Conservation (phyloP, 345 rosid genomes). For the Geranium brycei region DNA sequence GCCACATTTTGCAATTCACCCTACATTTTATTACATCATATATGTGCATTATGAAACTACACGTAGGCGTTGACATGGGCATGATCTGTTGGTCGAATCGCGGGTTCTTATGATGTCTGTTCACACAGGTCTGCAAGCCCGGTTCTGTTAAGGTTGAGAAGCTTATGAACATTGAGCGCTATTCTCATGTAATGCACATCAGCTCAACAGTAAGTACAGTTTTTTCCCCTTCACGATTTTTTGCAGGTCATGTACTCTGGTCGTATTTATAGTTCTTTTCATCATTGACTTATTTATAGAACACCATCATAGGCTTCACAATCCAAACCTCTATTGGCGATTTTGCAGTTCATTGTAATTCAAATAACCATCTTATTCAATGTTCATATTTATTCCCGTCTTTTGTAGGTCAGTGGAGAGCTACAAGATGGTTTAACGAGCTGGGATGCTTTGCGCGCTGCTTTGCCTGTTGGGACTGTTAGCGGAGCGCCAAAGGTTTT, state of each 20-base stretch:
- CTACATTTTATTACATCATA: too few species aligned
- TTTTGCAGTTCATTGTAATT: neutral
- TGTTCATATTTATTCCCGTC: neutral
- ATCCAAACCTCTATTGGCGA: neutral
- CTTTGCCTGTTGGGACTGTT: constrained; percentile 90
- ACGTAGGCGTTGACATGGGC: neutral
- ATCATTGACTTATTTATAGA: neutral
- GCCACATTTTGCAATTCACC: too few species aligned
- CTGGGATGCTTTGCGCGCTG: constrained; percentile 90
- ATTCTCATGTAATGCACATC: constrained; percentile 96
- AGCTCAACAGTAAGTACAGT: constrained; percentile 62
- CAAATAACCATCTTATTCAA: neutral
- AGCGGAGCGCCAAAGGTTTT: constrained; percentile 94
- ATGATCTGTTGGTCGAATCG: neutral
- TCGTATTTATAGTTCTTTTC: neutral
- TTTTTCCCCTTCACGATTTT: constrained; percentile 2
- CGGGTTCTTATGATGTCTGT: neutral
- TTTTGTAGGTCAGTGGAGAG: constrained; percentile 66
- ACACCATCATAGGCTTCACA: neutral
- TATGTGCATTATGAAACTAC: too few species aligned
- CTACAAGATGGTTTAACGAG: constrained; percentile 56
- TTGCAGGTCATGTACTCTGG: neutral
- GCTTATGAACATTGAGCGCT: constrained; percentile 78
- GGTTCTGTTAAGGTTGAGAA: constrained; percentile 88
- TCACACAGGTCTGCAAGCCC: constrained; percentile 56